Conservation (phyloP, 495 filamentous ascomycete species). For the Tuber indicum region DNA sequence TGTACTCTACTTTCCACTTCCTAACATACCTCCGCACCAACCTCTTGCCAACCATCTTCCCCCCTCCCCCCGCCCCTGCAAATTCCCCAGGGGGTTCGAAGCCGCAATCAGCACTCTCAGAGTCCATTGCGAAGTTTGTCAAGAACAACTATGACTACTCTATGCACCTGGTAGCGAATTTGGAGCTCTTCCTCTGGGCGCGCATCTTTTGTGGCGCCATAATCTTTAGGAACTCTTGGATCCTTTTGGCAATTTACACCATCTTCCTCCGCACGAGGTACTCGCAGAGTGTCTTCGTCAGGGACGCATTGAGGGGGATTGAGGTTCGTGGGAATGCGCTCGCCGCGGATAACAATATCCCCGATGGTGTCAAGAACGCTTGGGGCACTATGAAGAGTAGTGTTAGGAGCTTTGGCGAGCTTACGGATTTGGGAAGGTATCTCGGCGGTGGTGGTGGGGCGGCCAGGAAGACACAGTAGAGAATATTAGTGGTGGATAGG, state of each 20-base stretch:
- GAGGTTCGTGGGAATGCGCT: constrained; percentile 70
- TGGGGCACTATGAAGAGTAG: constrained; percentile 77
- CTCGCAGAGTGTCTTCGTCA: constrained; percentile 85
- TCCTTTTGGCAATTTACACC: constrained; percentile 77
- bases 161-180: constrained; percentile 70
- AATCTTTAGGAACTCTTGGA: constrained; percentile 85
- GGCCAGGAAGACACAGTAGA: constrained; percentile 31
- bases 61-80: constrained; percentile 43
- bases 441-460: constrained; percentile 44
- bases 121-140: constrained; percentile 83
- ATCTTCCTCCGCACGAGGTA: constrained; percentile 85
- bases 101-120: constrained; percentile 60
- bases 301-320: constrained; percentile 66
- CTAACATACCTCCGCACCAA: constrained; percentile 72
- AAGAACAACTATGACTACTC: constrained; percentile 93
- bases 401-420: constrained; percentile 65
- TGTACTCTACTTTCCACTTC: constrained; percentile 98
- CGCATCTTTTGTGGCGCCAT: constrained; percentile 72
- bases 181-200: constrained; percentile 75
- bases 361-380: constrained; percentile 69
- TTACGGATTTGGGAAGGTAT: constrained; percentile 70
- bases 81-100: constrained; percentile 52
- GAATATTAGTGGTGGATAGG: neutral
- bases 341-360: constrained; percentile 77
- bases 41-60: constrained; percentile 57